Conservation (phyloP, 208 protist species). For the Naegleria fowleri region DNA sequence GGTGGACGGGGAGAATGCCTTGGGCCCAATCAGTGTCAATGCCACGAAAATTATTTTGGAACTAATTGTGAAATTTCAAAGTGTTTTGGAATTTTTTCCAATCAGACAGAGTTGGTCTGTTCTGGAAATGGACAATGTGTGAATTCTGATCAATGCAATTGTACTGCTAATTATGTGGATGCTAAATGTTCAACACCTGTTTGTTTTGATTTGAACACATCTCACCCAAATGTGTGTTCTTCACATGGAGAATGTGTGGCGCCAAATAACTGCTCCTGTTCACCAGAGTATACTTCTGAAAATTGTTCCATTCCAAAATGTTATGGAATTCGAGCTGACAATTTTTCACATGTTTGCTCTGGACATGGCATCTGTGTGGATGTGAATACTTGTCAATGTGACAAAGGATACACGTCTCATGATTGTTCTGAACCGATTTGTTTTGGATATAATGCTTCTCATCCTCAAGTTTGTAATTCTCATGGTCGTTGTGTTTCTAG, state of each 20-base stretch:
- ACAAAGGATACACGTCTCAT: not conserved
- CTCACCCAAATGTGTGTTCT: not conserved
- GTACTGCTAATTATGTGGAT: not conserved
- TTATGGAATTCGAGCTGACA: not conserved
- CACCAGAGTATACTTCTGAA: not conserved
- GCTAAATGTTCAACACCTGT: not conserved
- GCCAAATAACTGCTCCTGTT: not conserved
- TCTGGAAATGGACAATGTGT: not conserved
- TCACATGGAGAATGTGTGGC: not conserved
- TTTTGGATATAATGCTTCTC: not conserved
- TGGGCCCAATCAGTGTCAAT: not conserved
- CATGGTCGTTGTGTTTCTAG: not conserved
- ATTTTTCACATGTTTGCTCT: not conserved
- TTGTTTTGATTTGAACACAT: not conserved
- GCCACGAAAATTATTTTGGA: not conserved
- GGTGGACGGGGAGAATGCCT: not conserved
- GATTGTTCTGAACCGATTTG: not conserved
- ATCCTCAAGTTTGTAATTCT: not conserved
- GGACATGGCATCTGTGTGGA: not conserved
- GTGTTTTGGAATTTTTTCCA: not conserved
- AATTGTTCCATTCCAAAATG: slow-evolving; percentile 2
- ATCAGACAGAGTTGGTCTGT: not conserved
- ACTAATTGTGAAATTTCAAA: not conserved
- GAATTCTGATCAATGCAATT: not conserved
- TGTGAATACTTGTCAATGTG: not conserved